These are phyloP conservation scores for Schwanniomyces polymorphus DNA, from an alignment of 805 yeast genomes.

Conservation along the genomic window DNA sequence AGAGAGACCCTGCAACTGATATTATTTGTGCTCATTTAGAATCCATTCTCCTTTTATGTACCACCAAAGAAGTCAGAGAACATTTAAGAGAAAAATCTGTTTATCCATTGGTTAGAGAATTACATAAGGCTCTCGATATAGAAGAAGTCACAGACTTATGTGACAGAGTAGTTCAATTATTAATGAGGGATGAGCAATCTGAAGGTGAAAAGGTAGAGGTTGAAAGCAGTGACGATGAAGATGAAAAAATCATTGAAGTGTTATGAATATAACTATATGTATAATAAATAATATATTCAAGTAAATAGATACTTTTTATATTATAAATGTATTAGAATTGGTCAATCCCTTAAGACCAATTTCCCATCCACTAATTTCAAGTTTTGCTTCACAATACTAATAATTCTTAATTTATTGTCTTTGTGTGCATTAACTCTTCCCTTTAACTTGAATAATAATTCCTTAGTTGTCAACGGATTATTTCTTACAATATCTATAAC, in stretches of 20 bases:
- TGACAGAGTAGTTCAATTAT: conserved; percentile 83
- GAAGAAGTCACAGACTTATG: conserved; percentile 61
- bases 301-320: not conserved
- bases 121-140: conserved; percentile 60
- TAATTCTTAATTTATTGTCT: conserved; percentile 62
- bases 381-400: conserved; percentile 54
- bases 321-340: not conserved
- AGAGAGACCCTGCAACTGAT: conserved; percentile 69
- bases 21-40: conserved; percentile 76
- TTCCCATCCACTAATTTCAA: conserved; percentile 54
- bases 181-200: conserved; percentile 86
- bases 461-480: conserved; percentile 62
- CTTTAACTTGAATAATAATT: conserved; percentile 59
- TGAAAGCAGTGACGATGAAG: conserved; percentile 50
- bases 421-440: conserved; percentile 63
- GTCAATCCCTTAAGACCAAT: conserved; percentile 36
- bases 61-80: conserved; percentile 74
- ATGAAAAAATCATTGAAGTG: conserved; percentile 54
- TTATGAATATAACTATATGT: conserved; percentile 24
- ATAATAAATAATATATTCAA: not conserved
- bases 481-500: conserved; percentile 61
- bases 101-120: conserved; percentile 82
- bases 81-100: conserved; percentile 77
- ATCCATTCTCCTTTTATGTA: conserved; percentile 73
- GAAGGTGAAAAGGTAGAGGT: conserved; percentile 47